Evolutionary conservation across 306 rosid species (phyloP), one percentile per base, ranked within the genome.

Genomic region (Glycyrrhiza uralensis): DNA sequence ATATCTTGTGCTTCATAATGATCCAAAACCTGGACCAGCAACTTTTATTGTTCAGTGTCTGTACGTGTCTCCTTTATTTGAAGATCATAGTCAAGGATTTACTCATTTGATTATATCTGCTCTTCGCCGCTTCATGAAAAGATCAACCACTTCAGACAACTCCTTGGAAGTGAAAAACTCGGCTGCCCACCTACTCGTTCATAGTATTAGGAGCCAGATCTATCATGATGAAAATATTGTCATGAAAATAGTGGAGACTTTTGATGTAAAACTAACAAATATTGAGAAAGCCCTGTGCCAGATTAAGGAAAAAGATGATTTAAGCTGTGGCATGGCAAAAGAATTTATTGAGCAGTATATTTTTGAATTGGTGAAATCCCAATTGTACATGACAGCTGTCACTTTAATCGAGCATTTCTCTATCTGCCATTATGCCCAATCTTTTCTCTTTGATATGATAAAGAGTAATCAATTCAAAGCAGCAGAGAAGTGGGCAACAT

Each of bases 401-500:
- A 81, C 87, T 68, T 73, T 95, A 38, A 78, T 95, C 33, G 99
- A 85, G 80, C 97, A 81, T 80, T 91, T 95, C 81, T 87, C 90
- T 32, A 85, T 89, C 70, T 49, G 71, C 60, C 88, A 82, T 30
- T 88, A 82, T 68, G 87, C 85, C 44, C 69, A 87, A 68, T 86
- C 93, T 62, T 86, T 95, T 86, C 90, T 95, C 33, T 61, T 35
- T 64, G 81, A 74, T 39, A 89, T 95, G 99, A 71, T 95, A 65
- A 78, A 84, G 69, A 79, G 49, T 56, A 85, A 80, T 33, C 87
- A 95, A 72, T 88, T 87, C 75, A 89, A 88, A 86, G 90, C 96
- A 12, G 99, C 99, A 59, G 97, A 91, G 79, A 95, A 91, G 85
- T 91, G 96, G 97, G 97, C 99, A 42, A 76, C 91, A 49, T 95